Base-by-base conservation (phyloP, 129 eudicot genomes). In the Oenanthe sinensis region DNA sequence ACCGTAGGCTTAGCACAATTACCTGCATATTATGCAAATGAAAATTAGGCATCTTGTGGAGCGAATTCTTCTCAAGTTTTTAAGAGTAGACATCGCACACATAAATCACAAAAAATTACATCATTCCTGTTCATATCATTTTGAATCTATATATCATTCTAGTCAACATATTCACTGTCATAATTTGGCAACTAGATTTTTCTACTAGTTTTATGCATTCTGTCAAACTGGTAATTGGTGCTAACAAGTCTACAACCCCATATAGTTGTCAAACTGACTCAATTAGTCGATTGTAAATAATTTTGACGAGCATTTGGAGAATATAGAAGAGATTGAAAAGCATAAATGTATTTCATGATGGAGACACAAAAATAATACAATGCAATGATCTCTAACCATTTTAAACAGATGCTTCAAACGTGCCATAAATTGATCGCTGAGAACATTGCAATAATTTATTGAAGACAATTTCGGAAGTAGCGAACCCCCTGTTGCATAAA, bases 401-500 rank as follows among this genome's bases (percentile, higher is more conserved):
- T 22, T 20, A 40, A 73, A 28, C 72, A 15, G 52, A 60, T 77
- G 77, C 48, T 24, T 54, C 14, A 40, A 80, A 73, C 0, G 45
- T 5, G 26, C 36, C 62, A 11, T 47, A 14, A 72, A 33, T 54
- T 62, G 16, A 11, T 47, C 4, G 1, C 28, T 26, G 5, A 39
- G 15, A 62, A 26, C 19, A 77, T 39, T 24, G 80, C 52, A 40
- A 50, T 40, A 76, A 73, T 42, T 78, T 79, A 89, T 62, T 87
- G 91, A 79, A 93, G 95, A 83, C 92, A 89, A 79, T 86, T 90
- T 36, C 90, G 83, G 75, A 93, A 93, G 86, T 90, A 89, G 24
- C 94, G 94, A 80, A 93, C 83, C 67, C 91, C 95, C 98, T 93
- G 89, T 77, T 63, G 55, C 75, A 82, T 16, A 19, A 68, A 62